Evolutionary conservation across 2,329 filamentous ascomycete genomes (phyloP).

Genomic region (Cladosporium colombiae): DNA sequence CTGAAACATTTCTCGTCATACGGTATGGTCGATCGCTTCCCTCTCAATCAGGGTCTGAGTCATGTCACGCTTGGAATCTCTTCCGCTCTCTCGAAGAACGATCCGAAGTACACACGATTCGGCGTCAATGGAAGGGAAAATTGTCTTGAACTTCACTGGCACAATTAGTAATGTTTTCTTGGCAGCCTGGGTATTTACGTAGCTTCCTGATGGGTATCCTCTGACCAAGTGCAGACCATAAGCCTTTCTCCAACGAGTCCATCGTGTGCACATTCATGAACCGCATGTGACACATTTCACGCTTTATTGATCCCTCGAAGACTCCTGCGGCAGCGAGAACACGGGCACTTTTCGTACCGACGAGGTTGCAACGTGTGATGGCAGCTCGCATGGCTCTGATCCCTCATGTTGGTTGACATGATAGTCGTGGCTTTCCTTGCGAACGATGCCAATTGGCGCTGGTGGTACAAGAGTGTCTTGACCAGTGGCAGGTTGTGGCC

Average conservation of each 20-base stretch:
- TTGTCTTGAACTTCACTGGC: not conserved
- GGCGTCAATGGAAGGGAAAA: too few relatives aligned
- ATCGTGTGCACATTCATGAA: not conserved
- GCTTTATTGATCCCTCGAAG: constrained; percentile 39
- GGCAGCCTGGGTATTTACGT: not conserved
- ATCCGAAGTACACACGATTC: not conserved
- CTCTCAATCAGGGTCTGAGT: not conserved
- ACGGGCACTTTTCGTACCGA: constrained; percentile 43
- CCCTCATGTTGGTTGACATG: constrained; percentile 1
- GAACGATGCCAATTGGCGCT: constrained; percentile 18
- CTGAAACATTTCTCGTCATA: constrained; percentile 18
- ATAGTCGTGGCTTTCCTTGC: constrained; percentile 2
- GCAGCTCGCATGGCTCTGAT: constrained; percentile 28
- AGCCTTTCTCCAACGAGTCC: not conserved
- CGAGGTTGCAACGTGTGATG: constrained; percentile 29
- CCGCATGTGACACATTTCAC: not conserved
- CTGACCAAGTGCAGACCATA: not conserved
- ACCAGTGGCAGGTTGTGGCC: not conserved
- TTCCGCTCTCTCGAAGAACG: not conserved
- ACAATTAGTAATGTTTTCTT: not conserved
- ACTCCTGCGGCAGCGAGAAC: constrained; percentile 45
- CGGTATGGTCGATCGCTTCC: not conserved
- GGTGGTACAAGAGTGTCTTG: constrained; percentile 27
- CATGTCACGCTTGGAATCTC: not conserved
- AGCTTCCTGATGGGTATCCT: not conserved